Evolutionary conservation across 805 yeast species (phyloP).

Genomic region (Kodamaea sagamina): DNA sequence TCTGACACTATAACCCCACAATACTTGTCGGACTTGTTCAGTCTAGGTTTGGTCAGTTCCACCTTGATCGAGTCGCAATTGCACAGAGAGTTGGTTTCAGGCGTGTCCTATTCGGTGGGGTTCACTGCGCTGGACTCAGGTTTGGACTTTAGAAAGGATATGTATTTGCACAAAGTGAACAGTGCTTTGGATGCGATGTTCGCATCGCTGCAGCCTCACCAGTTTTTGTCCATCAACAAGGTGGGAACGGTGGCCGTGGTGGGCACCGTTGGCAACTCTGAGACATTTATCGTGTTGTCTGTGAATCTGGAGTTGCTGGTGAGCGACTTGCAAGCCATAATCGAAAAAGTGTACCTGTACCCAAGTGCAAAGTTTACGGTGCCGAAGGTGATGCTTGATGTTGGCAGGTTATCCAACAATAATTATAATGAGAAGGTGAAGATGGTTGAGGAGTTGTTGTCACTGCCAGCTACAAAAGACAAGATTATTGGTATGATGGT

Average conservation of each 20-base stretch:
- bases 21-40: slow-evolving; percentile 48
- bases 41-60: slow-evolving; percentile 46
- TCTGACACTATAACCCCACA: slow-evolving; percentile 54
- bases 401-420: slow-evolving; percentile 24
- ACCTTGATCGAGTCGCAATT: slow-evolving; percentile 49
- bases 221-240: slow-evolving; percentile 49
- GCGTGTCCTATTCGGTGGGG: slow-evolving; percentile 52
- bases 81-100: slow-evolving; percentile 54
- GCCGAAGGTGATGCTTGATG: slow-evolving; percentile 32
- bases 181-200: slow-evolving; percentile 48
- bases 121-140: slow-evolving; percentile 32
- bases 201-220: slow-evolving; percentile 47
- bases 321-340: slow-evolving; percentile 18
- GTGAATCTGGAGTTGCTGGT: slow-evolving; percentile 19
- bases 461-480: slow-evolving; percentile 15
- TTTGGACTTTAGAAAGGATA: slow-evolving; percentile 22
- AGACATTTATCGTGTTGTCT: slow-evolving; percentile 47
- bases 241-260: slow-evolving; percentile 51
- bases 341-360: slow-evolving; percentile 21
- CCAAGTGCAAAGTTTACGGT: slow-evolving; percentile 12
- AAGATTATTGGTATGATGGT: slow-evolving; percentile 39
- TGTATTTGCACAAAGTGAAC: slow-evolving; percentile 33
- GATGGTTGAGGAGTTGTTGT: slow-evolving; percentile 19
- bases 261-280: slow-evolving; percentile 51
- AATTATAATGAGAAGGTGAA: slow-evolving; percentile 19